These are phyloP conservation scores for Dryadomyces quercivorus DNA, from an alignment of 2,329 filamentous ascomycete species.

Conservation along the genomic window DNA sequence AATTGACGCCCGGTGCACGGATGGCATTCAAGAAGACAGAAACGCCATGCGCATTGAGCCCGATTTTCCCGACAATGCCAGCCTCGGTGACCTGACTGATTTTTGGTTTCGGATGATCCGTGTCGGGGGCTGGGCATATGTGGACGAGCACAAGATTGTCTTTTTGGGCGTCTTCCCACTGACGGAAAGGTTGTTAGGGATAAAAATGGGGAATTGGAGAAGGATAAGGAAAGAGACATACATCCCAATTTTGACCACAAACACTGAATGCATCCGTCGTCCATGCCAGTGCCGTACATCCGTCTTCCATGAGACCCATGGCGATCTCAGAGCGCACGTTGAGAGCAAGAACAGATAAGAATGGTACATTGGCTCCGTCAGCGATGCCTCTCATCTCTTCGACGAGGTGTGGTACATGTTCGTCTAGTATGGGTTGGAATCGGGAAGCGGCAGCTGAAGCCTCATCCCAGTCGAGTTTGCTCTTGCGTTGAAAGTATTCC, in stretches of 20 bases:
- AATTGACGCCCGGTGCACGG: slow-evolving; percentile 39
- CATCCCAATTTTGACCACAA: slow-evolving; percentile 15
- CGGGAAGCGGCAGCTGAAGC: background rate
- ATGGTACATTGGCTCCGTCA: slow-evolving; percentile 29
- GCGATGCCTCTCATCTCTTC: slow-evolving; percentile 39
- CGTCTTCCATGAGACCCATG: slow-evolving; percentile 22
- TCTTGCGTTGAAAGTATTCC: slow-evolving; percentile 4
- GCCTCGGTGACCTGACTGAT: slow-evolving; percentile 36
- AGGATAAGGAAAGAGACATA: background rate
- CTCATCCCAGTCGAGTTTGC: slow-evolving; percentile 2
- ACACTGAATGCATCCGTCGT: background rate
- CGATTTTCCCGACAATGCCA: slow-evolving; percentile 54
- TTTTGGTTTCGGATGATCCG: background rate
- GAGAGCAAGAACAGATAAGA: slow-evolving; percentile 38
- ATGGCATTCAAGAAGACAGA: slow-evolving; percentile 52
- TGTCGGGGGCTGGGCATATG: background rate
- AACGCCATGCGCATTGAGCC: slow-evolving; percentile 45
- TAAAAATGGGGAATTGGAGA: background rate
- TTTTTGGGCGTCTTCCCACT: slow-evolving; percentile 1
- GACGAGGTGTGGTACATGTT: slow-evolving; percentile 6
- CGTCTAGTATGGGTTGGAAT: slow-evolving; percentile 1
- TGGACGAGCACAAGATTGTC: background rate
- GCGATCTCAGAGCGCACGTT: slow-evolving; percentile 46
- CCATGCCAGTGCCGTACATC: slow-evolving; percentile 35
- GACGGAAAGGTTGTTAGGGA: background rate